Conservation (phyloP, 2,329 filamentous ascomycete species). For the Hypoxylon sp. region DNA sequence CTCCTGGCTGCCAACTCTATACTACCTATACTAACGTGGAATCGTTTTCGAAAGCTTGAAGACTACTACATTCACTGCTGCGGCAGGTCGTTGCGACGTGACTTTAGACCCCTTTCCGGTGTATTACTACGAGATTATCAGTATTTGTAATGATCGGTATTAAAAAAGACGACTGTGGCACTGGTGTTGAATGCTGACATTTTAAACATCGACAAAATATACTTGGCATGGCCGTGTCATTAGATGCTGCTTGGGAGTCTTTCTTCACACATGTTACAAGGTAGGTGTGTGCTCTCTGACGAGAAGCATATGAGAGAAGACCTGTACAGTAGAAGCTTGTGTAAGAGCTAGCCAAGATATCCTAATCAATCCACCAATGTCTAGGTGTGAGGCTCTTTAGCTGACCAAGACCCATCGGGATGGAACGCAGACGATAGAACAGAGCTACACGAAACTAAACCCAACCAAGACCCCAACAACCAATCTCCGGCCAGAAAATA, state of each 20-base stretch:
- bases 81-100: constrained; percentile 43
- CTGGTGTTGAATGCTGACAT: not conserved
- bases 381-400: constrained; percentile 40
- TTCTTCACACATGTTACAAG: constrained; percentile 6
- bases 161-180: constrained; percentile 22
- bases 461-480: constrained; percentile 20
- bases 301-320: constrained; percentile 1
- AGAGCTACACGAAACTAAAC: constrained; percentile 35
- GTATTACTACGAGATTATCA: constrained; percentile 40
- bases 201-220: constrained; percentile 7
- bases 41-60: constrained; percentile 28
- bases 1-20: constrained; percentile 17
- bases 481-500: constrained; percentile 13
- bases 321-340: constrained; percentile 14
- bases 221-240: constrained; percentile 5
- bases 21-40: constrained; percentile 31
- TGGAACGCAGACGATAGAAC: constrained; percentile 38
- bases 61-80: constrained; percentile 31
- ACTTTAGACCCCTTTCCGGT: constrained; percentile 35
- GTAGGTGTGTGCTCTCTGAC: constrained; percentile 7
- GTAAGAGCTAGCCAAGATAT: constrained; percentile 13
- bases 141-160: constrained; percentile 44
- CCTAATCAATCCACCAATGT: constrained; percentile 23
- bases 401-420: constrained; percentile 35
- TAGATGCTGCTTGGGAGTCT: not conserved